Base-by-base conservation (phyloP, 2,329 filamentous ascomycete genomes). In the Beauveria sp. region DNA sequence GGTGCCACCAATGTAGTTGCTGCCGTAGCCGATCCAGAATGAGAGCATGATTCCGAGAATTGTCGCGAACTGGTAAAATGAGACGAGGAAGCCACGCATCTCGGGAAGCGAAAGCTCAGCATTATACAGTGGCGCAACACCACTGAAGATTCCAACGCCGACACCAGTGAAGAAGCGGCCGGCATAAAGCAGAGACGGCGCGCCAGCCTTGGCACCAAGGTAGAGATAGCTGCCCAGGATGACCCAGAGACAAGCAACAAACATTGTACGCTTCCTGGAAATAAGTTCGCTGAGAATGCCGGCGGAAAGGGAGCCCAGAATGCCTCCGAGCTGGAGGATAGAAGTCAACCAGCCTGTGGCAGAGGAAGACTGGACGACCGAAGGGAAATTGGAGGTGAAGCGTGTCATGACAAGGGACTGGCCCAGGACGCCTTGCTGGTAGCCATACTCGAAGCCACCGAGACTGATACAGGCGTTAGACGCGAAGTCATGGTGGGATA, bases 11-110 rank as follows among this genome's bases (percentile, higher is more conserved):
- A 81, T 80, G 59, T 78, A 77, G 64, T 78, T 77, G 63, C 72
- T 76, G 22, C 73, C 77, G 55, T 78, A 79, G 24, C 73, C 75
- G 40, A 77, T 69, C 76, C 77, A 80, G 68, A 78, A 80, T 0
- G 74, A 76, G 24, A 82, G 73, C 75, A 80, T 78, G 57, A 85
- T 81, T 20, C 81, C 82, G 34, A 83, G 75, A 5, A 80, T 83
- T 61, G 84, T 86, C 5, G 83, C 82, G 18, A 89, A 78, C 64
- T 87, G 86, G 63, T 89, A 85, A 9, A 88, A 77, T 6, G 82
- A 84, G 16, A 89, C 84, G 2, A 89, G 76, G 18, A 85, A 81
- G 43, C 86, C 87, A 61, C 87, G 77, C n/a, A 88, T 79, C 69
- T 89, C 85, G 1, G 86, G 85, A 10, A 85, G 79, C 1, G 82